Evolutionary conservation across 345 rosid genomes (phyloP).

Genomic region (Erodium maritimum): DNA sequence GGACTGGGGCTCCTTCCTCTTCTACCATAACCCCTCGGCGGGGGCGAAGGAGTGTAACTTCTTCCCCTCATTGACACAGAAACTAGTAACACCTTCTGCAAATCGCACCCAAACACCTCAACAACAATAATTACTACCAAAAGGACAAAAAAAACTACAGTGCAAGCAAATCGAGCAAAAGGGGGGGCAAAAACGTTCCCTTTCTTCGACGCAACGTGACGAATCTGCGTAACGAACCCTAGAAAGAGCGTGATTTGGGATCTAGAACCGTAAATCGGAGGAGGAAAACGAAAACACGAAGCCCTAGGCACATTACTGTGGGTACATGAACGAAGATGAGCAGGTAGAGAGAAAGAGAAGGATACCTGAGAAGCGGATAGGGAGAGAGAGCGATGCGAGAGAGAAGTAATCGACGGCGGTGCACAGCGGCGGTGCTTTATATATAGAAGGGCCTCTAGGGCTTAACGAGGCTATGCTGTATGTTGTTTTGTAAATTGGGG

Average conservation of each 20-base stretch:
- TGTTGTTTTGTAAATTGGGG: too few relatives aligned
- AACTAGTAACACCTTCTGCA: neutral
- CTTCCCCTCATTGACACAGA: conserved; percentile 68
- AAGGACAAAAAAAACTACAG: neutral
- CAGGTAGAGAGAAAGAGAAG: too few relatives aligned
- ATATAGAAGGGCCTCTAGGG: too few relatives aligned
- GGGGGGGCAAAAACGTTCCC: neutral
- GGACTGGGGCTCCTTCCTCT: conserved; percentile 85
- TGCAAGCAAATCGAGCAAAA: neutral
- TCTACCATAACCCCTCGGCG: conserved; percentile 71
- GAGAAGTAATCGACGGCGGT: neutral
- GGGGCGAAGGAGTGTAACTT: conserved; percentile 58
- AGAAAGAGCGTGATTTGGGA: neutral
- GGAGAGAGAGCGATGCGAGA: neutral
- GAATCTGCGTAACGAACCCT: neutral
- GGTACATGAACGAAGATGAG: neutral
- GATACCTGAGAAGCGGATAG: neutral
- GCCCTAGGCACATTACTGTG: neutral
- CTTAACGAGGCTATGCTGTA: too few relatives aligned
- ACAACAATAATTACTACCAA: too few relatives aligned
- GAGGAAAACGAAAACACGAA: neutral
- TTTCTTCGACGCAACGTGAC: too few relatives aligned
- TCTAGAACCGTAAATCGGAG: neutral
- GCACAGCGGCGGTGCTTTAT: neutral
- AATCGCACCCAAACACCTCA: neutral